Evolutionary conservation across 208 protist genomes (phyloP).

Genomic region (Angomonas ambiguus): DNA sequence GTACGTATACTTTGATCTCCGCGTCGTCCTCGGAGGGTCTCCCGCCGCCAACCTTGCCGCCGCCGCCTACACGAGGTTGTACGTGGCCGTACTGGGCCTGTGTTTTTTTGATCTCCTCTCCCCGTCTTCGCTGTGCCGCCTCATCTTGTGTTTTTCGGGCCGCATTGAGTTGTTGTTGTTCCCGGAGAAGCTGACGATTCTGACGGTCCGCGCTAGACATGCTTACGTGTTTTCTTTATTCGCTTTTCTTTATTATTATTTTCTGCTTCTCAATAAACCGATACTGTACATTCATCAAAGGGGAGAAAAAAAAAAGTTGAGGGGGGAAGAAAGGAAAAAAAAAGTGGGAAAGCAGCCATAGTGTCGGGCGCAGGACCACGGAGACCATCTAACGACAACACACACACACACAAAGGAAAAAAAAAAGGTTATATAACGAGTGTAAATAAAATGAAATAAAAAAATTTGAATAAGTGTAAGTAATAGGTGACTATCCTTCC

Average conservation of each 20-base stretch:
- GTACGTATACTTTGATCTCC: constrained; percentile 79
- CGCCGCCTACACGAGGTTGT: constrained; percentile 37
- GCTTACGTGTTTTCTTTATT: not conserved
- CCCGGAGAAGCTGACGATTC: constrained; percentile 76
- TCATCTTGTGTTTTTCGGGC: constrained; percentile 52
- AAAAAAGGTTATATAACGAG: constrained; percentile 16
- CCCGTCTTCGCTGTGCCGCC: constrained; percentile 23
- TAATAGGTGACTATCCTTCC: too few relatives aligned
- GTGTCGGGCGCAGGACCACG: too few relatives aligned
- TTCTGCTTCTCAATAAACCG: not conserved
- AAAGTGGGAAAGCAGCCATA: constrained; percentile 10
- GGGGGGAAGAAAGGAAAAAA: constrained; percentile 8
- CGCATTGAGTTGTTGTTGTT: constrained; percentile 82
- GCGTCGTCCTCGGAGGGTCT: constrained; percentile 35
- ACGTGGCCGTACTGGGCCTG: constrained; percentile 69
- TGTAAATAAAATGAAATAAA: constrained; percentile 7
- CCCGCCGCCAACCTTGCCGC: not conserved
- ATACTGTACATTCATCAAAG: not conserved
- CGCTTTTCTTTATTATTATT: not conserved
- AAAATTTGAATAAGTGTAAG: constrained; percentile 4
- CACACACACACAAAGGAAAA: constrained; percentile 9
- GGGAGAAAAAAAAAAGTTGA: constrained; percentile 8
- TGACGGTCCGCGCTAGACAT: constrained; percentile 66
- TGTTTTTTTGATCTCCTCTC: constrained; percentile 26
- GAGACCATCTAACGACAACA: too few relatives aligned